Conservation (phyloP, 78 protist species). For the Guillardia theta region DNA sequence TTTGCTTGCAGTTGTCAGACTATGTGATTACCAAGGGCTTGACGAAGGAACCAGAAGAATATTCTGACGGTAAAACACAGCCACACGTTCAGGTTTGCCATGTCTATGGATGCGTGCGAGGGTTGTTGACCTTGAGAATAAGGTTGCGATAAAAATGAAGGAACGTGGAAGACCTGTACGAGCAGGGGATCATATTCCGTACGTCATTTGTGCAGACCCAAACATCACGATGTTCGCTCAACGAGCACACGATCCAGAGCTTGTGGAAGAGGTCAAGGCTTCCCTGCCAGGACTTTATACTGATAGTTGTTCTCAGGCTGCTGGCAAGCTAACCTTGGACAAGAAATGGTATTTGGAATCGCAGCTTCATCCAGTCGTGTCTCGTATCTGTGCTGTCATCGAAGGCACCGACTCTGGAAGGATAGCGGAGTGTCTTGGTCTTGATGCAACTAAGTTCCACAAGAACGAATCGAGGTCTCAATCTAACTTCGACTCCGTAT, state of each 20-base stretch:
- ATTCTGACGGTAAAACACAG: slow-evolving; percentile 85
- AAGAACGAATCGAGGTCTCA: background rate
- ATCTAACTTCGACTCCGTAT: background rate
- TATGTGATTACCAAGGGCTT: slow-evolving; percentile 76
- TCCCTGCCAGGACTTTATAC: background rate
- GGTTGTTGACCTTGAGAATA: background rate
- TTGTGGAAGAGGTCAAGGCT: background rate
- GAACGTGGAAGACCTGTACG: slow-evolving; percentile 68
- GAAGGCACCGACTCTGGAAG: slow-evolving; percentile 69
- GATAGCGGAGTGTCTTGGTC: slow-evolving; percentile 78
- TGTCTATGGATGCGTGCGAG: background rate
- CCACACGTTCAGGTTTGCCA: slow-evolving; percentile 92
- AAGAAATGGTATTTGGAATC: slow-evolving; percentile 56
- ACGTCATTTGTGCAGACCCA: slow-evolving; percentile 66
- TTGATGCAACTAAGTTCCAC: slow-evolving; percentile 62
- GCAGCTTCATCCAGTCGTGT: slow-evolving; percentile 86
- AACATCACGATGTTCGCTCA: background rate
- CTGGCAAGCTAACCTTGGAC: background rate
- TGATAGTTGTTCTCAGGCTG: background rate
- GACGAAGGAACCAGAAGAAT: slow-evolving; percentile 83
- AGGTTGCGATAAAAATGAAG: slow-evolving; percentile 24
- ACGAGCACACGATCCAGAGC: slow-evolving; percentile 60
- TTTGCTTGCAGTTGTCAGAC: background rate
- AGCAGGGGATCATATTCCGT: slow-evolving; percentile 62
- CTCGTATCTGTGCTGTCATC: slow-evolving; percentile 81